phyloP scores from a whole-genome alignment of 495 filamentous ascomycete genomes.

The Sporormia fimetaria region DNA sequence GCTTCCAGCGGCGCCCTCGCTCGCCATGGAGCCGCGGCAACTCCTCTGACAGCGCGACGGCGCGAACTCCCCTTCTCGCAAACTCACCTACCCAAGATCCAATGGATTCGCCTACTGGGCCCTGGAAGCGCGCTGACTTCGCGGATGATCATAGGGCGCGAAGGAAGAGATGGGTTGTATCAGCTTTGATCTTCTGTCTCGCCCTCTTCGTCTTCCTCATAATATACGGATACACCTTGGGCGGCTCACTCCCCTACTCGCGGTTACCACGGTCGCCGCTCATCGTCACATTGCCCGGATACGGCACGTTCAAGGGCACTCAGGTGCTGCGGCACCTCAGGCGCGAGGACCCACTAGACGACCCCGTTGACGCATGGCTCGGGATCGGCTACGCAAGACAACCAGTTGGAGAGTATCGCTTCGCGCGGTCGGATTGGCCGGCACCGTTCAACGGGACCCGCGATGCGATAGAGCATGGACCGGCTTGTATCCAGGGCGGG shows the following conservation, averaged over 20 bases:
- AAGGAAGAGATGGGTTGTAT: no score
- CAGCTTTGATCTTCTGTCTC: background rate
- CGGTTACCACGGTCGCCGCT: background rate
- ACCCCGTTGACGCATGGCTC: slow-evolving; percentile 11
- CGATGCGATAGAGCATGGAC: slow-evolving; percentile 10
- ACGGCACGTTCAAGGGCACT: slow-evolving; percentile 12
- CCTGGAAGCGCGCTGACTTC: no score
- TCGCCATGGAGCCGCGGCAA: no score
- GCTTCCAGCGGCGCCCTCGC: no score
- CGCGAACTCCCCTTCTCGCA: no score
- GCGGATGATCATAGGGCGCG: no score
- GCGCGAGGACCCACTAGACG: background rate
- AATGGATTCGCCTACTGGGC: no score
- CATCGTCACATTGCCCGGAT: slow-evolving; percentile 7
- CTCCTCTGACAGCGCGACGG: no score
- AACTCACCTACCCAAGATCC: no score
- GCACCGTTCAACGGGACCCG: slow-evolving; percentile 1
- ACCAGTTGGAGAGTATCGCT: slow-evolving; percentile 8
- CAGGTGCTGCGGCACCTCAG: slow-evolving; percentile 4
- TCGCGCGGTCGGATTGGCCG: slow-evolving; percentile 6
- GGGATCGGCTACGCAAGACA: slow-evolving; percentile 13
- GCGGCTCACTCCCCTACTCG: background rate
- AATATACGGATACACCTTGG: background rate
- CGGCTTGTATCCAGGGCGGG: slow-evolving; percentile 7
- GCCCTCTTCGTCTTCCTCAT: background rate